phyloP scores from a whole-genome alignment of 257 asterid species.

The Forsythia suspensa region DNA sequence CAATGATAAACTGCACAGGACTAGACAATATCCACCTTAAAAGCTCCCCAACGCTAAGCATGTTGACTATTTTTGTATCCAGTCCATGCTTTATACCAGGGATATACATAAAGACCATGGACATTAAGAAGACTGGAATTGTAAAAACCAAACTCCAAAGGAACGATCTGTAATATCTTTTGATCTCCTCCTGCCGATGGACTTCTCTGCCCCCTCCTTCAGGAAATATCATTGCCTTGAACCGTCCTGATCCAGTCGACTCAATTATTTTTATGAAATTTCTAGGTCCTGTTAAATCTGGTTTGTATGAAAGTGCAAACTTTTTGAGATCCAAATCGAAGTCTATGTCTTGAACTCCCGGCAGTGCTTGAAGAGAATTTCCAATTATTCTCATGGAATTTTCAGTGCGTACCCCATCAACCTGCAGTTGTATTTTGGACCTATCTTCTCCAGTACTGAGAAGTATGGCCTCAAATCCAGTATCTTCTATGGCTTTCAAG shows the following conservation, averaged over 20 bases:
- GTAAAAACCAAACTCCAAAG: slow-evolving; percentile 62
- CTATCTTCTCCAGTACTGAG: slow-evolving; percentile 38
- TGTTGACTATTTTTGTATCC: slow-evolving; percentile 47
- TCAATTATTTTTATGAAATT: slow-evolving; percentile 41
- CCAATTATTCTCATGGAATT: slow-evolving; percentile 27
- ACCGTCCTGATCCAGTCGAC: slow-evolving; percentile 35
- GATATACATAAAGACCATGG: slow-evolving; percentile 69
- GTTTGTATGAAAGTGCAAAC: slow-evolving; percentile 44
- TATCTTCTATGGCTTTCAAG: slow-evolving; percentile 36
- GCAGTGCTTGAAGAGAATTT: slow-evolving; percentile 40
- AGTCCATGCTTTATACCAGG: slow-evolving; percentile 48
- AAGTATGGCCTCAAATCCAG: slow-evolving; percentile 53
- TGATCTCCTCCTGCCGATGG: slow-evolving; percentile 40
- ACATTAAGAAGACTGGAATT: slow-evolving; percentile 54
- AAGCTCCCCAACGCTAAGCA: slow-evolving; percentile 44
- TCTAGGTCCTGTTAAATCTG: slow-evolving; percentile 60
- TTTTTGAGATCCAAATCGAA: slow-evolving; percentile 28
- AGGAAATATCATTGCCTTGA: slow-evolving; percentile 41
- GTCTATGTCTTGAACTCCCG: slow-evolving; percentile 44
- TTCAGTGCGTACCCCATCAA: slow-evolving; percentile 39
- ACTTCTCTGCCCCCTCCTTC: slow-evolving; percentile 40
- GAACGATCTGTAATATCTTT: slow-evolving; percentile 39
- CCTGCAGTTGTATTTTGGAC: slow-evolving; percentile 38
- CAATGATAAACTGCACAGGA: slow-evolving; percentile 71
- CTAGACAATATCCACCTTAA: slow-evolving; percentile 54